Percentiles rank a stretch among this genome's conserved stretches.
phyloP scores from a whole-genome alignment of 2,329 filamentous ascomycete species.

The Sclerotinia subarctica region DNA sequence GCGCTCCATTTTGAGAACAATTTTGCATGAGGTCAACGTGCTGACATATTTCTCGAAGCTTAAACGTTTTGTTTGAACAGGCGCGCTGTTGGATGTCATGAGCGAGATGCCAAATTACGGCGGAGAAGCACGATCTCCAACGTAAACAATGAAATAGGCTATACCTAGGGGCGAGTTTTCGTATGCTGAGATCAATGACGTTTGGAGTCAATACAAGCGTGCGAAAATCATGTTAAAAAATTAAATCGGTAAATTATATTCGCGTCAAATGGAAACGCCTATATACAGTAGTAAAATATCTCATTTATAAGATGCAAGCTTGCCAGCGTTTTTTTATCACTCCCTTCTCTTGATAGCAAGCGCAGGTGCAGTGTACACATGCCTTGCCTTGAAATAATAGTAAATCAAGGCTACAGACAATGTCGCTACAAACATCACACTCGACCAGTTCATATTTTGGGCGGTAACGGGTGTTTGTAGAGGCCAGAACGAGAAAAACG shows the following conservation, averaged over 20 bases:
- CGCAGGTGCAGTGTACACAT: conserved; percentile 33
- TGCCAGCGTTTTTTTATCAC: background rate
- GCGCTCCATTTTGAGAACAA: background rate
- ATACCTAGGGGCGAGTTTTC: too few species aligned
- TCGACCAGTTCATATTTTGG: conserved; percentile 46
- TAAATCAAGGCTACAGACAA: conserved; percentile 21
- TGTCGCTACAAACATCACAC: conserved; percentile 23
- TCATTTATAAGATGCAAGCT: background rate
- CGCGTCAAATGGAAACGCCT: background rate
- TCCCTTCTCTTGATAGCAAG: conserved; percentile 6
- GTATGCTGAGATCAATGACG: background rate
- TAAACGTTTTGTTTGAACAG: background rate
- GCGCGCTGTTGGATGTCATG: background rate
- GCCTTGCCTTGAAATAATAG: conserved; percentile 24
- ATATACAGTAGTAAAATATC: background rate
- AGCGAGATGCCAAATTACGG: background rate
- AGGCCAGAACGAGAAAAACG: conserved; percentile 49
- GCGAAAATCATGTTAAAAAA: background rate
- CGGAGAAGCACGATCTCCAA: background rate
- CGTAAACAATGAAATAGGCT: too few species aligned
- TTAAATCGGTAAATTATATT: background rate
- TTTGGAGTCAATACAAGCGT: background rate
- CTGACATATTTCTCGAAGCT: background rate
- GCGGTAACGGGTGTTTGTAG: conserved; percentile 39
- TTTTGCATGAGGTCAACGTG: background rate